phyloP scores from a whole-genome alignment of 345 rosid genomes.

The Eucalyptus pauciflora region DNA sequence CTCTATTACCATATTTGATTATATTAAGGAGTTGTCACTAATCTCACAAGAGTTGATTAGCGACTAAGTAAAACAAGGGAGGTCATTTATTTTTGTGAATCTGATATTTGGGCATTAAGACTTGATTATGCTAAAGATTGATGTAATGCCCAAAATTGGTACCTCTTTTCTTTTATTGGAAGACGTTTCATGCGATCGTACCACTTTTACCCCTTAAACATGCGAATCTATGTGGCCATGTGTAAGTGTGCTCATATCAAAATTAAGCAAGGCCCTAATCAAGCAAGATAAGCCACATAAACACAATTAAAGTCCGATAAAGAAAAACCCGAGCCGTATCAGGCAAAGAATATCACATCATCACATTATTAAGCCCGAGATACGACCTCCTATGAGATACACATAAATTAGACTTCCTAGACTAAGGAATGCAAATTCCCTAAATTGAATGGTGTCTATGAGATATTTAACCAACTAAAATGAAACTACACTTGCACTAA shows the following conservation, averaged over 20 bases:
- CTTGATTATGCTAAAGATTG: not conserved
- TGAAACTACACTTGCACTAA: not conserved
- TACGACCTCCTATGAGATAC: not conserved
- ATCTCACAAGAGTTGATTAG: accelerated
- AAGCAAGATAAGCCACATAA: not conserved
- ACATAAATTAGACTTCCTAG: not conserved
- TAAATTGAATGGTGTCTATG: not conserved
- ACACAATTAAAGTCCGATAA: not conserved
- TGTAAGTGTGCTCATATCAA: not conserved
- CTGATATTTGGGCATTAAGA: not conserved
- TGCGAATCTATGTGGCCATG: not conserved
- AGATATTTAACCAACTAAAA: not conserved
- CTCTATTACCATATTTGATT: accelerated
- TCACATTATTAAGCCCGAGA: not conserved
- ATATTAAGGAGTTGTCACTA: not conserved
- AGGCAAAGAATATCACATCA: not conserved
- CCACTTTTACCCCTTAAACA: not conserved
- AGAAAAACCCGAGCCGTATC: not conserved
- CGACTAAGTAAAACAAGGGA: not conserved
- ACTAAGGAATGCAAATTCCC: not conserved
- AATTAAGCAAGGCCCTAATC: not conserved
- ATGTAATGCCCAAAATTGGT: not conserved
- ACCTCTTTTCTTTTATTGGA: not conserved
- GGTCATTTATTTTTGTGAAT: not conserved
- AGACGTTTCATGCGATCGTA: not conserved